Conservation (phyloP, 2,329 filamentous ascomycete species). For the Sporothrix euskadiensis region DNA sequence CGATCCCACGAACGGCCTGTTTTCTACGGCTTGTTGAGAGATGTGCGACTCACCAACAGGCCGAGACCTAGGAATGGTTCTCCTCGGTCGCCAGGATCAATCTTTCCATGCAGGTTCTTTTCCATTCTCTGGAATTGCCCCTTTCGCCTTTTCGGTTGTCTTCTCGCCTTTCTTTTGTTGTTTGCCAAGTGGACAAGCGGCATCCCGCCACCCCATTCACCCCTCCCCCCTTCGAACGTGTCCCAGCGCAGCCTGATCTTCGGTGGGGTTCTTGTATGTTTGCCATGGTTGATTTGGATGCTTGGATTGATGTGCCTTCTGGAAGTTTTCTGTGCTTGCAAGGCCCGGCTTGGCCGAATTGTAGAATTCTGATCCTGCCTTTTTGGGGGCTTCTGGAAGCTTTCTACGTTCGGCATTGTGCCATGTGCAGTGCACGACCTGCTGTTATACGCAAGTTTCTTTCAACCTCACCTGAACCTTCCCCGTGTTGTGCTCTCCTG, state of each 20-base stretch:
- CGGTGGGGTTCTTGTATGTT: slow-evolving; percentile 18
- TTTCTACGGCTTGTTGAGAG: neutral
- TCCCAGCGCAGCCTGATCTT: slow-evolving; percentile 22
- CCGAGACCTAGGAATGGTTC: slow-evolving; percentile 1
- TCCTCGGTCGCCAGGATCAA: neutral
- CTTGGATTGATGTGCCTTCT: slow-evolving; percentile 20
- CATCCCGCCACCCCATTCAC: neutral
- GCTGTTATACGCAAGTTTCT: neutral
- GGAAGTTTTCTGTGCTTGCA: slow-evolving; percentile 15
- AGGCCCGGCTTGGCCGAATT: slow-evolving; percentile 7
- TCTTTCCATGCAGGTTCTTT: neutral
- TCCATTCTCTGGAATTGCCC: neutral
- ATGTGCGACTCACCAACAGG: neutral
- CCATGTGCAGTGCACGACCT: neutral
- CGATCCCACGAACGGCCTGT: slow-evolving; percentile 29
- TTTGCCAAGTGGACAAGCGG: neutral
- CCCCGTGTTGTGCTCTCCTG: neutral
- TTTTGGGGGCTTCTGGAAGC: slow-evolving; percentile 30
- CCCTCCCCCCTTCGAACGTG: slow-evolving; percentile 9
- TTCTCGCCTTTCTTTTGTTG: neutral
- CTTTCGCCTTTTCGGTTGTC: neutral
- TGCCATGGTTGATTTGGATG: neutral
- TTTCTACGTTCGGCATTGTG: slow-evolving; percentile 26
- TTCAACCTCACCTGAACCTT: neutral
- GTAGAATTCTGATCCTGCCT: neutral